phyloP scores from a whole-genome alignment of 2,329 filamentous ascomycete species.

The Ascochyta viciae-villosae region DNA sequence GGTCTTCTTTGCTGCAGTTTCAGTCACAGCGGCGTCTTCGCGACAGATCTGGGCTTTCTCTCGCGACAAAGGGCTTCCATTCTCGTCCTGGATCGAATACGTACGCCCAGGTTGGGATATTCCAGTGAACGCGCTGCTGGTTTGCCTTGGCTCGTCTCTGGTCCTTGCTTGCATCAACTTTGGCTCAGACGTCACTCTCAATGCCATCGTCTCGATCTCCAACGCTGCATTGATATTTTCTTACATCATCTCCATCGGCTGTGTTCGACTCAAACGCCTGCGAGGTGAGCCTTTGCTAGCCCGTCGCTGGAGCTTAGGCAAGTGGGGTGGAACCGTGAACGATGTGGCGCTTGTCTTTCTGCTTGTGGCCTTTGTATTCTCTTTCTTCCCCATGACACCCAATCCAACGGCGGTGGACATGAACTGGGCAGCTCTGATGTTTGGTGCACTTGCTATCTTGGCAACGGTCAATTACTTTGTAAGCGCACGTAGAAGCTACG shows the following conservation, averaged over 20 bases:
- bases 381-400: slow-evolving; percentile 51
- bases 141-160: slow-evolving; percentile 48
- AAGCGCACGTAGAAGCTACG: slow-evolving; percentile 21
- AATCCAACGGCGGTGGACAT: slow-evolving; percentile 42
- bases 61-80: slow-evolving; percentile 31
- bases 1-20: slow-evolving; percentile 46
- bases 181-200: slow-evolving; percentile 50
- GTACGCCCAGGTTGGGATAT: slow-evolving; percentile 39
- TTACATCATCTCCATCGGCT: slow-evolving; percentile 42
- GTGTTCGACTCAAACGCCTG: slow-evolving; percentile 38
- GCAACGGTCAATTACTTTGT: slow-evolving; percentile 25
- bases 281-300: slow-evolving; percentile 30
- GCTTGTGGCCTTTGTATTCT: slow-evolving; percentile 46
- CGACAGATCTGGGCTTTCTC: slow-evolving; percentile 36
- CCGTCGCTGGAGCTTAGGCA: slow-evolving; percentile 49
- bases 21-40: slow-evolving; percentile 34
- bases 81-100: slow-evolving; percentile 32
- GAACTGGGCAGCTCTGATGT: slow-evolving; percentile 58
- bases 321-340: slow-evolving; percentile 49
- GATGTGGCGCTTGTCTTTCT: slow-evolving; percentile 45
- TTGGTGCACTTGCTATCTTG: slow-evolving; percentile 33
- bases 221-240: slow-evolving; percentile 41
- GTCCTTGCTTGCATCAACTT: slow-evolving; percentile 53
- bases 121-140: slow-evolving; percentile 36
- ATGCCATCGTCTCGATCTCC: slow-evolving; percentile 49